Percentiles rank a stretch among this genome's conserved stretches.
Evolutionary conservation across 495 filamentous ascomycete species (phyloP).

Genomic region (Aspergillus leporis): DNA sequence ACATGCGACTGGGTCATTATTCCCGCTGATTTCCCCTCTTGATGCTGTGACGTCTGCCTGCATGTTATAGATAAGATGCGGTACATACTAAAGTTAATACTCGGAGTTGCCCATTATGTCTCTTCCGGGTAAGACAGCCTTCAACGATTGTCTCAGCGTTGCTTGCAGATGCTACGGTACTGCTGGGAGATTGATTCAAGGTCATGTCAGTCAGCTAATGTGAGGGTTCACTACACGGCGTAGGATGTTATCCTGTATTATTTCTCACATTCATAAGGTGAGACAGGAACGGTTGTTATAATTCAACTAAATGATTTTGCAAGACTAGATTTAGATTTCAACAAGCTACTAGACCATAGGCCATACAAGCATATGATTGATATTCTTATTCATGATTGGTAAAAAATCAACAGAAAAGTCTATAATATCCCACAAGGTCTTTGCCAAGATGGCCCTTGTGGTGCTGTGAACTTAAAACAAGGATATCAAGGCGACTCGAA

Average conservation of each 20-base stretch:
- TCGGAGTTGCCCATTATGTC: slow-evolving; percentile 17
- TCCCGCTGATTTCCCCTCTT: neutral
- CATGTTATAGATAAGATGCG: neutral
- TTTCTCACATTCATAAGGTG: neutral
- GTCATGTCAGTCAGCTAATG: neutral
- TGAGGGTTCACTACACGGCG: neutral
- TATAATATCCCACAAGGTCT: neutral
- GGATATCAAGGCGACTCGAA: neutral
- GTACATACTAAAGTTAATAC: neutral
- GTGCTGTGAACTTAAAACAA: neutral
- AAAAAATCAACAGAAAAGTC: neutral
- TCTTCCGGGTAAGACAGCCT: slow-evolving; percentile 5
- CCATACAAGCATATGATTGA: neutral
- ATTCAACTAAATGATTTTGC: neutral
- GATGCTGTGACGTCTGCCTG: slow-evolving; percentile 8
- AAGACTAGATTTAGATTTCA: neutral
- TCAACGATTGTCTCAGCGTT: neutral
- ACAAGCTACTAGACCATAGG: neutral
- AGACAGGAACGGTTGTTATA: neutral
- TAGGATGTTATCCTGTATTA: neutral
- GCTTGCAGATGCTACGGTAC: neutral
- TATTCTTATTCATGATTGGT: neutral
- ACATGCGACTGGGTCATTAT: neutral
- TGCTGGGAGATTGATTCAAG: neutral
- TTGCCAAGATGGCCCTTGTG: neutral